These are phyloP conservation scores for Eimeria maxima DNA, from an alignment of 169 alveolate species.

Conservation along the genomic window DNA sequence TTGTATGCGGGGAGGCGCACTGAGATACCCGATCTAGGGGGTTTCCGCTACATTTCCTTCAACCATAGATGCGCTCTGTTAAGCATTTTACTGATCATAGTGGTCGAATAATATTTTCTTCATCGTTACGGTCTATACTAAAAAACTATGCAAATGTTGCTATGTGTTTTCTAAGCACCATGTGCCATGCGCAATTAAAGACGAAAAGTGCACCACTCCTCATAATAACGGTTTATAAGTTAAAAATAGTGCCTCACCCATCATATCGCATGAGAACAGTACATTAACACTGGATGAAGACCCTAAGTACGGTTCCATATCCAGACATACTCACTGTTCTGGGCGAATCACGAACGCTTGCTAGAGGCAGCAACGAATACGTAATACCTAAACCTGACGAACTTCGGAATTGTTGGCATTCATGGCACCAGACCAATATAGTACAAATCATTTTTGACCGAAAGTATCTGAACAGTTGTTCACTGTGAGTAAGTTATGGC, in stretches of 20 bases:
- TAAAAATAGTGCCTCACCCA: not conserved
- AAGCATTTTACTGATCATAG: no score
- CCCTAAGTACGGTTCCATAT: not conserved
- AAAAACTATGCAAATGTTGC: not conserved
- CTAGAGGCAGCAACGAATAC: not conserved
- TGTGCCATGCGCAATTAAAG: no score
- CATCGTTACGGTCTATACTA: no score
- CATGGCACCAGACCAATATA: not conserved
- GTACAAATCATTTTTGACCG: not conserved
- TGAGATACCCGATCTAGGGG: no score
- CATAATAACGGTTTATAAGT: not conserved
- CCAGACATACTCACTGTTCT: not conserved
- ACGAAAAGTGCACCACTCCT: no score
- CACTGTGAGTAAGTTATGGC: no score
- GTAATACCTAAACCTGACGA: not conserved
- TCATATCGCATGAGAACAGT: not conserved
- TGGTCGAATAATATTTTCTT: no score
- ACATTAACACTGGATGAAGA: not conserved
- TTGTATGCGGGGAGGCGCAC: no score
- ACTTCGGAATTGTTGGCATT: not conserved
- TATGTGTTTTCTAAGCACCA: no score
- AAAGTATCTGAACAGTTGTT: no score
- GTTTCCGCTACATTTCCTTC: no score
- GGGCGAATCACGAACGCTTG: not conserved
- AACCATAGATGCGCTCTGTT: no score